Evolutionary conservation across 2,329 filamentous ascomycete species (phyloP).

Genomic region (Pseudodiploospora longispora): DNA sequence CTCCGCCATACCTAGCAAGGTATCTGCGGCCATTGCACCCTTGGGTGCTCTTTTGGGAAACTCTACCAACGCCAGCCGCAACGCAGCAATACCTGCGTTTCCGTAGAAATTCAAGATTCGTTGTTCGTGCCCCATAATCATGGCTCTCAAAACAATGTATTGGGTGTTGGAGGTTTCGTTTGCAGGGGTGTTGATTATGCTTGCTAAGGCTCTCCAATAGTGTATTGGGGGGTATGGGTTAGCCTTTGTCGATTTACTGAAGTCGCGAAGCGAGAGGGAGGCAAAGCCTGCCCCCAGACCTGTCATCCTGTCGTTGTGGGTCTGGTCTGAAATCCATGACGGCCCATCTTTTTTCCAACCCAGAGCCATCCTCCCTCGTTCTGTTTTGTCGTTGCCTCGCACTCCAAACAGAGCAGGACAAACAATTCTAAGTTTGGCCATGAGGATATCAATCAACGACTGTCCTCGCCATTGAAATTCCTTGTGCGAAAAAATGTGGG

Average conservation of each 20-base stretch:
- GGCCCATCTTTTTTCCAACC: constrained; percentile 63
- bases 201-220: constrained; percentile 75
- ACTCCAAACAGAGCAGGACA: constrained; percentile 85
- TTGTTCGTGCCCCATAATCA: constrained; percentile 65
- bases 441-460: constrained; percentile 72
- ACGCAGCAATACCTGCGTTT: constrained; percentile 60
- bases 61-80: constrained; percentile 65
- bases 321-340: constrained; percentile 57
- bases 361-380: constrained; percentile 55
- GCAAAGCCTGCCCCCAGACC: constrained; percentile 80
- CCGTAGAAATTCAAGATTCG: constrained; percentile 79
- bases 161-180: constrained; percentile 65
- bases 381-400: constrained; percentile 65
- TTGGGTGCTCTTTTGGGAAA: constrained; percentile 52
- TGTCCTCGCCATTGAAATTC: constrained; percentile 59
- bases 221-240: constrained; percentile 72
- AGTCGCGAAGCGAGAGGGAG: constrained; percentile 74
- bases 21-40: constrained; percentile 41
- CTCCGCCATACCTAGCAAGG: constrained; percentile 45
- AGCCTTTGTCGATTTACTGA: constrained; percentile 56
- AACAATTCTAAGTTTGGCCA: constrained; percentile 71
- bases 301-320: constrained; percentile 75
- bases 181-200: constrained; percentile 67
- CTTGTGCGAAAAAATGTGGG: constrained; percentile 63
- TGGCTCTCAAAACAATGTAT: constrained; percentile 58